Evolutionary conservation across 1,139 yeast species (phyloP).

Genomic region (Suzukiozyma palmioleophila): DNA sequence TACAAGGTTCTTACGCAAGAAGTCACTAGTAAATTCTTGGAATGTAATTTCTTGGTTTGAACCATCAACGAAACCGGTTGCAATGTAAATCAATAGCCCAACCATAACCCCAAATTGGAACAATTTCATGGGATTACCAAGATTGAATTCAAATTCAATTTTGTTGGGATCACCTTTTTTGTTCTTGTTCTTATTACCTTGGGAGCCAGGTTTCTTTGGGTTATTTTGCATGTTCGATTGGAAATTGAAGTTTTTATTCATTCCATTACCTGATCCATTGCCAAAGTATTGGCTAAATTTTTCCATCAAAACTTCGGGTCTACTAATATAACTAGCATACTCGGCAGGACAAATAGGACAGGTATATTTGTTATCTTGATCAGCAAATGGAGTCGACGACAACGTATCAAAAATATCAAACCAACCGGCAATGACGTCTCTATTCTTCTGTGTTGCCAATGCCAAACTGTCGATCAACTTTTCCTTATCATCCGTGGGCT

Average conservation of each 20-base stretch:
- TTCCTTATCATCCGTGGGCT: constrained; percentile 10
- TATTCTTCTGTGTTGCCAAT: constrained; percentile 12
- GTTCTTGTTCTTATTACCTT: constrained; percentile 5
- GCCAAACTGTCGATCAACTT: constrained; percentile 10
- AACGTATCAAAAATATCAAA: constrained; percentile 27
- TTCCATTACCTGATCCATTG: constrained; percentile 4
- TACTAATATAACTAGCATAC: constrained; percentile 12
- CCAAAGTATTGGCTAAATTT: constrained; percentile 1
- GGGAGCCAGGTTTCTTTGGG: not conserved
- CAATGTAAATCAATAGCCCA: constrained; percentile 22
- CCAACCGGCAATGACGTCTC: constrained; percentile 26
- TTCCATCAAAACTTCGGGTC: constrained; percentile 5
- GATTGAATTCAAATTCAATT: constrained; percentile 22
- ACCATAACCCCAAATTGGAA: constrained; percentile 29
- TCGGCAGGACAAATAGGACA: constrained; percentile 31
- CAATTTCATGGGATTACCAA: constrained; percentile 22
- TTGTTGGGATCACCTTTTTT: constrained; percentile 10
- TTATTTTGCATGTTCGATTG: constrained; percentile 7
- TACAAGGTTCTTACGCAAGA: constrained; percentile 37
- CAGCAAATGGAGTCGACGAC: constrained; percentile 26
- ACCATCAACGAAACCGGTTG: constrained; percentile 15
- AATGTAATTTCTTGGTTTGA: constrained; percentile 34
- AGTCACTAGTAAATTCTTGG: constrained; percentile 41
- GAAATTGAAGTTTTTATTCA: constrained; percentile 8
- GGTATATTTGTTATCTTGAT: constrained; percentile 18